Percentiles rank a stretch among this genome's conserved stretches.
Conservation (phyloP, 176 grass and related monocot species). For the Avena atlantica region DNA sequence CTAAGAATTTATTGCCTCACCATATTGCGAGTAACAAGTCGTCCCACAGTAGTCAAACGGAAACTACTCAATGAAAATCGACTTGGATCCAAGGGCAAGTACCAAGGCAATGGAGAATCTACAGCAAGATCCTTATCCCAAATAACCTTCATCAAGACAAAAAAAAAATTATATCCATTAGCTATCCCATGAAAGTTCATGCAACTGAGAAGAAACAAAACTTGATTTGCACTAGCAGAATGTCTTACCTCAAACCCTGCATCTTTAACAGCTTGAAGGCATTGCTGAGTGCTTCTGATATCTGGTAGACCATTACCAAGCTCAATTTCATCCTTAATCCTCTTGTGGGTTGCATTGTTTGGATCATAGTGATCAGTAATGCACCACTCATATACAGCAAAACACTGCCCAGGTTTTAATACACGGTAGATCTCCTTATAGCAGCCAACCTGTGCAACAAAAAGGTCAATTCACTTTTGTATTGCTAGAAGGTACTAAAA, state of each 20-base stretch:
- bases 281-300: constrained; percentile 80
- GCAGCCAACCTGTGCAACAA: constrained; percentile 71
- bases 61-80: constrained; percentile 89
- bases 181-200: constrained; percentile 12
- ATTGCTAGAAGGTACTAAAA: constrained; percentile 5
- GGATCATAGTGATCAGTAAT: constrained; percentile 87
- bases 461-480: constrained; percentile 29
- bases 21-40: constrained; percentile 76
- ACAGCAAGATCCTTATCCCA: constrained; percentile 85
- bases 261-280: constrained; percentile 89
- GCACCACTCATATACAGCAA: constrained; percentile 96
- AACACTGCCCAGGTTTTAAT: constrained; percentile 92
- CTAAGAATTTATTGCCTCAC: constrained; percentile 48
- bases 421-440: constrained; percentile 96
- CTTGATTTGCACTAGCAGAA: not conserved
- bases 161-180: constrained; percentile 1
- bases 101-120: constrained; percentile 93
- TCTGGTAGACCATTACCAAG: constrained; percentile 92
- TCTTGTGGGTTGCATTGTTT: constrained; percentile 79
- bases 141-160: constrained; percentile 70
- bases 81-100: constrained; percentile 85
- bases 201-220: constrained; percentile 39
- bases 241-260: constrained; percentile 86
- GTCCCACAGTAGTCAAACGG: constrained; percentile 82
- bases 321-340: constrained; percentile 88